These are phyloP conservation scores for fission yeast (Schizosaccharomyces pombe) DNA, from an alignment of 805 yeast genomes.

Conservation along the genomic window ASM294v3 CU329670.1:2873501-2874000, in stretches of 20 bases:
- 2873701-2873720: constrained; percentile 6
- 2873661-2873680: constrained; percentile 10
- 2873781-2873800: constrained; percentile 7
- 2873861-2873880: constrained; percentile 10
- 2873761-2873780: constrained; percentile 11
- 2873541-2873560: constrained; percentile 10
- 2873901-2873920: neutral
- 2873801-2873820: constrained; percentile 6
- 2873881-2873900: constrained; percentile 6
- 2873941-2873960: constrained; percentile 6
- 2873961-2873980: constrained; percentile 4
- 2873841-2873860: constrained; percentile 9
- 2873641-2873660: constrained; percentile 8
- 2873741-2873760: constrained; percentile 9
- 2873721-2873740: constrained; percentile 7
- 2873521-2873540: constrained; percentile 12
- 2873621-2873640: constrained; percentile 8
- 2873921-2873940: constrained; percentile 6
- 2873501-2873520: constrained; percentile 10
- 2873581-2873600: constrained; percentile 7
- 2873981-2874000: constrained; percentile 7
- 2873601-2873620: constrained; percentile 9
- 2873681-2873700: constrained; percentile 12
- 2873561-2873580: constrained; percentile 11
- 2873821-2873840: constrained; percentile 8